Evolutionary conservation across 352 stramenopile genomes (phyloP).

Genomic region (Aphanomyces cochlioides): DNA sequence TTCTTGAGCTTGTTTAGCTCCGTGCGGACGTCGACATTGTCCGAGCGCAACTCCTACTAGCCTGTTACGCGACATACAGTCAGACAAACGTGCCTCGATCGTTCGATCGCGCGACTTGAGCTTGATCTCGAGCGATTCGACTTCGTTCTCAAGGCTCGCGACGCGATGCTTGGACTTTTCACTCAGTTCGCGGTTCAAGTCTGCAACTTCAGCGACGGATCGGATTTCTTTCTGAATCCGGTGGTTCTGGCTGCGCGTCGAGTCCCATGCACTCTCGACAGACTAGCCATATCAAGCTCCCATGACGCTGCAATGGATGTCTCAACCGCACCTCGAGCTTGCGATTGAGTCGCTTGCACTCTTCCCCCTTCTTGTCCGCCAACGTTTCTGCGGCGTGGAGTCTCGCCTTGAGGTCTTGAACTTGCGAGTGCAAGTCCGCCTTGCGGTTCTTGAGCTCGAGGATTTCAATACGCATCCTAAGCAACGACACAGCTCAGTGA

Average conservation of each 20-base stretch:
- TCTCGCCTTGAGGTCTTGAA: conserved; percentile 70
- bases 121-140: conserved; percentile 71
- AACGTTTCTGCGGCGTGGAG: conserved; percentile 39
- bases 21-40: conserved; percentile 53
- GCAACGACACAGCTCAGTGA: background rate
- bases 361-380: conserved; percentile 43
- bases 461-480: conserved; percentile 30
- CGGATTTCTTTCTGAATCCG: conserved; percentile 77
- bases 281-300: conserved; percentile 36
- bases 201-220: conserved; percentile 26
- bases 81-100: conserved; percentile 40
- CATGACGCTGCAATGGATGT: background rate
- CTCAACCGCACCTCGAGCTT: conserved; percentile 47
- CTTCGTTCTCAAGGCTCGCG: conserved; percentile 65
- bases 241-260: conserved; percentile 74
- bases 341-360: conserved; percentile 62
- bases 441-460: conserved; percentile 32
- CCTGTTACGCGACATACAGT: background rate
- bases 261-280: conserved; percentile 74
- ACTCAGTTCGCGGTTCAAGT: conserved; percentile 26
- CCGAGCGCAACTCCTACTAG: conserved; percentile 52
- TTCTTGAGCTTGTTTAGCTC: conserved; percentile 58
- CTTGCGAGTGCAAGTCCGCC: conserved; percentile 57
- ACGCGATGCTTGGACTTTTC: conserved; percentile 51
- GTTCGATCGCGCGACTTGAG: conserved; percentile 65